A percentile compares a stretch with the other conserved stretches of the same genome.
These are phyloP conservation scores for Hypoxylon sp. DNA, from an alignment of 2,329 filamentous ascomycete species.

Conservation along the genomic window DNA sequence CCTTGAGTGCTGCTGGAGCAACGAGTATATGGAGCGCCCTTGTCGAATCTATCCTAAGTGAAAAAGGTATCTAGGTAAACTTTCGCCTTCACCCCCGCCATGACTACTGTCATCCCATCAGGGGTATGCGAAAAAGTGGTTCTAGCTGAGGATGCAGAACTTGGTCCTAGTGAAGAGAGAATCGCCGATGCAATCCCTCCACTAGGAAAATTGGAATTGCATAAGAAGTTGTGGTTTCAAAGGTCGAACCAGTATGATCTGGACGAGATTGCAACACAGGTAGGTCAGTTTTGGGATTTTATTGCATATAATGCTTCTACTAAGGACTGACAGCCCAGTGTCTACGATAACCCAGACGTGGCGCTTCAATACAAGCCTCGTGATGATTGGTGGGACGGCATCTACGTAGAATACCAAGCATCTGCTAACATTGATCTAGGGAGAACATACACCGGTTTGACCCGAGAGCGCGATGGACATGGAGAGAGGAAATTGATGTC, in stretches of 20 bases:
- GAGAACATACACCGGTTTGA: slow-evolving; percentile 56
- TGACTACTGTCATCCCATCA: slow-evolving; percentile 49
- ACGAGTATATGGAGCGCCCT: neutral
- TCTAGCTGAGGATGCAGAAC: slow-evolving; percentile 41
- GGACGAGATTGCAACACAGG: slow-evolving; percentile 51
- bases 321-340: slow-evolving; percentile 57
- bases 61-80: neutral
- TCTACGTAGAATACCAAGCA: neutral
- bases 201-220: slow-evolving; percentile 47
- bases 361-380: slow-evolving; percentile 57
- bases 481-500: slow-evolving; percentile 53
- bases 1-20: neutral
- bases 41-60: neutral
- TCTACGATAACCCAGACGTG: slow-evolving; percentile 61
- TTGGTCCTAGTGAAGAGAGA: slow-evolving; percentile 35
- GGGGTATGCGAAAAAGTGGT: slow-evolving; percentile 37
- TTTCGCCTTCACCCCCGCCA: slow-evolving; percentile 7
- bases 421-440: slow-evolving; percentile 37
- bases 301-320: neutral
- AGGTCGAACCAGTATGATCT: slow-evolving; percentile 48
- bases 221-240: slow-evolving; percentile 56
- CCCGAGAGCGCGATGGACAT: slow-evolving; percentile 54
- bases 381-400: slow-evolving; percentile 47
- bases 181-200: slow-evolving; percentile 41
- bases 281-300: slow-evolving; percentile 9